phyloP scores from a whole-genome alignment of 192 early-diverging fungal species.

The Podila minutissima region DNA sequence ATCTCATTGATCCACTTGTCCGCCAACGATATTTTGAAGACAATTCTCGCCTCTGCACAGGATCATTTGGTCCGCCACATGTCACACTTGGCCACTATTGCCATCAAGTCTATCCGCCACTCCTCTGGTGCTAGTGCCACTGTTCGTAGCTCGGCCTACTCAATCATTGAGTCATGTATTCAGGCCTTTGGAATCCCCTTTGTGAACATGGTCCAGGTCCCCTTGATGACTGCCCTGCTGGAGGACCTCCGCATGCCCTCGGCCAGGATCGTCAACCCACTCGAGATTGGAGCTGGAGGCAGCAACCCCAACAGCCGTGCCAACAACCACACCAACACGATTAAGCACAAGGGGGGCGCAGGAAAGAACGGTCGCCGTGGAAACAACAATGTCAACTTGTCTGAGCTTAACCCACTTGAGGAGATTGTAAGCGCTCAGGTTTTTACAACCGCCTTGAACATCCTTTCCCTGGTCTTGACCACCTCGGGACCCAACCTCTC shows the following conservation, averaged over 20 bases:
- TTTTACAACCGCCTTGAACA: conserved; percentile 26
- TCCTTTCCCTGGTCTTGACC: conserved; percentile 29
- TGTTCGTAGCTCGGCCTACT: conserved; percentile 52
- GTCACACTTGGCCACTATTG: conserved; percentile 36
- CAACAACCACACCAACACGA: conserved; percentile 40
- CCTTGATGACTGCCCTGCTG: conserved; percentile 47
- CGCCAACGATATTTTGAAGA: conserved; percentile 53
- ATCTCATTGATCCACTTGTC: conserved; percentile 54
- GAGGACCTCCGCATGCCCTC: conserved; percentile 54
- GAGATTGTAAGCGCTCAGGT: conserved; percentile 36
- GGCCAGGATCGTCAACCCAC: conserved; percentile 24
- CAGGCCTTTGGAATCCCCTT: conserved; percentile 58
- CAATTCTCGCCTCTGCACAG: conserved; percentile 42
- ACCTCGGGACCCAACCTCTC: conserved; percentile 37
- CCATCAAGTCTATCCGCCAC: conserved; percentile 40
- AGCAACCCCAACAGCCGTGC: conserved; percentile 30
- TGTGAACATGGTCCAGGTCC: conserved; percentile 53
- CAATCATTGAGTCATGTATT: conserved; percentile 54
- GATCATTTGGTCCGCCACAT: conserved; percentile 44
- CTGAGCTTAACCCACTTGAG: conserved; percentile 17
- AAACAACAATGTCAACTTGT: conserved; percentile 7
- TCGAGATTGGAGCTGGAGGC: conserved; percentile 38
- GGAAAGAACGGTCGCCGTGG: conserved; percentile 41
- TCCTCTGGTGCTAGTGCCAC: conserved; percentile 29
- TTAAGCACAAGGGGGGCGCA: conserved; percentile 43